A percentile compares a stretch with the other conserved stretches of the same genome.
phyloP scores from a whole-genome alignment of 208 protist genomes.

The Endotrypanum monterogeii region DNA sequence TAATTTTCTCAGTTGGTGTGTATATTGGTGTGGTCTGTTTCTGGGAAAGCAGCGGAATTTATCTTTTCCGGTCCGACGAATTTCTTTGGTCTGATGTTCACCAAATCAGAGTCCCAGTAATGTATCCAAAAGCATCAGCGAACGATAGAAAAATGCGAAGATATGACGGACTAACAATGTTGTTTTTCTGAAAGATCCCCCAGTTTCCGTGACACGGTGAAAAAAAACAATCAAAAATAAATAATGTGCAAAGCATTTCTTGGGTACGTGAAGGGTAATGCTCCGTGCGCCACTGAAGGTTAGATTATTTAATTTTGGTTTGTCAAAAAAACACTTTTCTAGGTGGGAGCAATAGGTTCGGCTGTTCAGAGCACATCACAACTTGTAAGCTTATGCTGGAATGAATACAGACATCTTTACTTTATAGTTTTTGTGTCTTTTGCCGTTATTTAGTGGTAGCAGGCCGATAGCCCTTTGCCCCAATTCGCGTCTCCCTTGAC shows the following conservation, averaged over 20 bases:
- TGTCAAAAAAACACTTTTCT: too few relatives aligned
- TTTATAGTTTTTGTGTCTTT: not conserved
- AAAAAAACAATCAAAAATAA: conserved; percentile 6
- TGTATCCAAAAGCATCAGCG: not conserved
- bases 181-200: not conserved
- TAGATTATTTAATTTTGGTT: not conserved
- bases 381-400: not conserved
- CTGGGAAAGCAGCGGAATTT: not conserved
- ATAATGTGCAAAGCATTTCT: not conserved
- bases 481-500: not conserved
- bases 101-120: not conserved
- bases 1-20: not conserved
- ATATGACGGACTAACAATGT: too few relatives aligned
- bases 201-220: not conserved
- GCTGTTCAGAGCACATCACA: not conserved
- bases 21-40: not conserved
- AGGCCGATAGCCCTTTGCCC: not conserved
- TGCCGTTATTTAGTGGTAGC: not conserved
- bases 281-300: not conserved
- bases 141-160: not conserved
- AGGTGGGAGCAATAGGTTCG: not conserved
- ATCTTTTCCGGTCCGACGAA: not conserved
- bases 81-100: not conserved
- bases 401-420: not conserved
- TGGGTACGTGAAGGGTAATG: not conserved